Evolutionary conservation across 352 stramenopile genomes (phyloP), one percentile per base, ranked within the genome.

Genomic region (Pythium phragmiticola): DNA sequence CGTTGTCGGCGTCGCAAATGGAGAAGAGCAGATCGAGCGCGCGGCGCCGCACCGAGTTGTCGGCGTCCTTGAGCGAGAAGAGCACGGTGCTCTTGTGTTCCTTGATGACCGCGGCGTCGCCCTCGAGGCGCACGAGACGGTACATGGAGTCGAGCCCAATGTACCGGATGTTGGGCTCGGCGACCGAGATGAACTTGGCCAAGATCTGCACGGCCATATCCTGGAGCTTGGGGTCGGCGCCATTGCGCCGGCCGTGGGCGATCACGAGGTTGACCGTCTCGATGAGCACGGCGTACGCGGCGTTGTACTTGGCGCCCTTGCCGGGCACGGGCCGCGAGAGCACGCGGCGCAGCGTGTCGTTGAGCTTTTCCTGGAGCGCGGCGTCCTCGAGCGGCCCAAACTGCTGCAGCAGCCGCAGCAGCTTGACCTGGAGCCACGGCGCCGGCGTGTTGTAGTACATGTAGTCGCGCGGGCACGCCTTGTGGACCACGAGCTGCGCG

Each of bases 231-330:
- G 78, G 70, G 47, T 97, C 90, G 37, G 79, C 19, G 17, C 47
- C 74, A 30, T 94, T 95, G 11, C 34, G 34, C 7, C 11, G 7
- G 57, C 92, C 95, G 69, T 97, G 97, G 34, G 84, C 83, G 42
- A 98, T 97, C 69, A 99, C 97, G 11, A 99, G 77, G 77, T 99
- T 99, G 26, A 99, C 90, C 9, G 96, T 95, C 78, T 99, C 97
- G 58, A 99, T 99, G 28, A 99, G 73, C 55, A 99, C 89, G 6
- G 95, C 86, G 73, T 99, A 97, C 53, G 98, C 89, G 11, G 95
- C 96, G 75, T 99, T 99, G 65, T 96, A 98, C 77, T 99, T 99
- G 75, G 80, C 77, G 17, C 74, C 82, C 58, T 88, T 89, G 28
- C 76, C 77, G 62, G 66, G 96, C 60, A 69, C 97, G 71, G 60